A percentile compares a stretch with the other conserved stretches of the same genome.
phyloP scores from a whole-genome alignment of 257 asterid species.

The Asclepias syriaca region DNA sequence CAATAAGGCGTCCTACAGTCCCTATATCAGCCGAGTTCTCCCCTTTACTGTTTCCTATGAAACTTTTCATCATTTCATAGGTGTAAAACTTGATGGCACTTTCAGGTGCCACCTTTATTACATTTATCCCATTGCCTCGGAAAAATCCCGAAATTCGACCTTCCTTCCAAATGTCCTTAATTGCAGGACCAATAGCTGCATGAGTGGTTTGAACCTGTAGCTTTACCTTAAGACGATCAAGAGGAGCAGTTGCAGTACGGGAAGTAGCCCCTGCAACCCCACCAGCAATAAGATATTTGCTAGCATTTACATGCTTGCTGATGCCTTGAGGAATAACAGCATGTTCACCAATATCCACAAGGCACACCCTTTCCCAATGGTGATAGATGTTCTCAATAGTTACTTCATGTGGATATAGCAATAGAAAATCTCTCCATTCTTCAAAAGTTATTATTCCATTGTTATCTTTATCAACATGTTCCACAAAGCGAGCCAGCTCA shows the following conservation, averaged over 20 bases:
- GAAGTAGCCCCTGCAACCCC: slow-evolving; percentile 99
- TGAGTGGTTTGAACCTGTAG: slow-evolving; percentile 85
- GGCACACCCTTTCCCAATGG: slow-evolving; percentile 90
- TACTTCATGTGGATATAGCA: slow-evolving; percentile 93
- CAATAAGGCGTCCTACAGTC: slow-evolving; percentile 59
- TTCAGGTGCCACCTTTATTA: slow-evolving; percentile 95
- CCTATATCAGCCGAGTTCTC: slow-evolving; percentile 54
- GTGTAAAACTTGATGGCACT: slow-evolving; percentile 94
- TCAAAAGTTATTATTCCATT: slow-evolving; percentile 92
- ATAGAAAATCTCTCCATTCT: slow-evolving; percentile 96
- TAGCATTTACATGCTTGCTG: slow-evolving; percentile 77
- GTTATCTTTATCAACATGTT: slow-evolving; percentile 91
- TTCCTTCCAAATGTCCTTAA: slow-evolving; percentile 61
- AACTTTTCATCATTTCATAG: slow-evolving; percentile 66
- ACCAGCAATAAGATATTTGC: slow-evolving; percentile 84
- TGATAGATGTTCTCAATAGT: slow-evolving; percentile 88
- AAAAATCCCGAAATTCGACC: slow-evolving; percentile 70
- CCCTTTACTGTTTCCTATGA: slow-evolving; percentile 48
- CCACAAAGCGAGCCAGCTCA: slow-evolving; percentile 95
- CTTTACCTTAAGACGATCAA: slow-evolving; percentile 83
- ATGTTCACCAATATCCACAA: slow-evolving; percentile 93
- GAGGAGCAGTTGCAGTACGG: slow-evolving; percentile 94
- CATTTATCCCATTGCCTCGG: slow-evolving; percentile 89
- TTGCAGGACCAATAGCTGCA: slow-evolving; percentile 62
- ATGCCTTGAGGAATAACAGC: slow-evolving; percentile 94